Conservation (phyloP, 768 basidiomycete genomes). For the Saitozyma sp. region DNA sequence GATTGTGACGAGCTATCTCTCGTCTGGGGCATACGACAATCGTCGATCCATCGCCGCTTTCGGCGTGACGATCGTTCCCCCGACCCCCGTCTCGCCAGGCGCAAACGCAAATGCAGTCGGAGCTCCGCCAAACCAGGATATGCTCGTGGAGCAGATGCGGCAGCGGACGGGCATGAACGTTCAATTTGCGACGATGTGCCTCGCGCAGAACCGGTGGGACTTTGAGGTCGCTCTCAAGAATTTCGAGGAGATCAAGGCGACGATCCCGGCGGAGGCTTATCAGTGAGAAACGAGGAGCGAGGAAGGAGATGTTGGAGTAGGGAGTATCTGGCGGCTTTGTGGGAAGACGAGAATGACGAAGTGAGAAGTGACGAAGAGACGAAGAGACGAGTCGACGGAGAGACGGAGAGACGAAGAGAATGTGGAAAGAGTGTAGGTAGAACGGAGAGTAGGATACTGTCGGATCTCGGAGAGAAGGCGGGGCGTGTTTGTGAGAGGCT, state of each 20-base stretch:
- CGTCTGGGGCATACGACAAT: conserved; percentile 69
- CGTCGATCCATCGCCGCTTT: conserved; percentile 49
- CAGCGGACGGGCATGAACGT: conserved; percentile 75
- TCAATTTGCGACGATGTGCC: conserved; percentile 77
- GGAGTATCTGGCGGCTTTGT: not conserved
- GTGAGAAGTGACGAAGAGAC: no score
- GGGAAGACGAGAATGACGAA: not conserved
- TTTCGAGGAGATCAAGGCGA: conserved; percentile 70
- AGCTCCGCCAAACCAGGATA: conserved; percentile 48
- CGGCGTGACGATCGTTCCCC: conserved; percentile 42
- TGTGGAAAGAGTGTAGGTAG: no score
- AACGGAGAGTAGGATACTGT: no score
- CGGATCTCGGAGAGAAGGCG: no score
- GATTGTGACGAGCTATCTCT: conserved; percentile 79
- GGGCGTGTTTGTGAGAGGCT: no score
- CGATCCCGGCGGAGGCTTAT: conserved; percentile 50
- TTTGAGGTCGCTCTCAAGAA: conserved; percentile 74
- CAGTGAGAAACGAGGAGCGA: conserved; percentile 9
- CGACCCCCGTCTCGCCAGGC: conserved; percentile 5
- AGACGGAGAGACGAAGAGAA: no score
- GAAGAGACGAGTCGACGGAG: no score
- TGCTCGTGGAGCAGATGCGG: conserved; percentile 61
- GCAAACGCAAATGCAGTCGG: conserved; percentile 53
- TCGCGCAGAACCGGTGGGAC: conserved; percentile 83
- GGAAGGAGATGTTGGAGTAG: conserved; percentile 2